Conservation (phyloP, 1,284 basidiomycete genomes). For the Tylopilus sp. region DNA sequence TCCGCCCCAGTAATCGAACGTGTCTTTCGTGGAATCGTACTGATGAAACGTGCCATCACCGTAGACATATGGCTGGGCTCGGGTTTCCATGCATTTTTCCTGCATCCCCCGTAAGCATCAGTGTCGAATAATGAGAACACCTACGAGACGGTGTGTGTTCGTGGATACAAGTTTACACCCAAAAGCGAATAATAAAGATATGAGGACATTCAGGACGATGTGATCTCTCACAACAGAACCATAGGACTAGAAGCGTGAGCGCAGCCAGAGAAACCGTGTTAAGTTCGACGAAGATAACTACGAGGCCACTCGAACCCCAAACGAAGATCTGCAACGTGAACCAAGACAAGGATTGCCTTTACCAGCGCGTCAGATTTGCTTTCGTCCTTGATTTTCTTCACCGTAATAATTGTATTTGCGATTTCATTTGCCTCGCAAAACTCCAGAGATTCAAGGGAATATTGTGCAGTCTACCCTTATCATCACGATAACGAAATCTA, state of each 20-base stretch:
- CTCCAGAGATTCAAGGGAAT: neutral
- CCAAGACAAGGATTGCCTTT: neutral
- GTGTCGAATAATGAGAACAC: neutral
- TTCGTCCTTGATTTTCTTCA: neutral
- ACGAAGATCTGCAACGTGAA: neutral
- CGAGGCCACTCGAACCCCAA: neutral
- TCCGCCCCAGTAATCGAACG: neutral
- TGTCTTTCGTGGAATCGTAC: neutral
- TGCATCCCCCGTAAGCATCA: neutral
- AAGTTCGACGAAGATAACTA: neutral
- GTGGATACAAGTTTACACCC: neutral
- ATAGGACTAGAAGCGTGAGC: neutral
- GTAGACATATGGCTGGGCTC: neutral
- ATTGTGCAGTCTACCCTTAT: neutral
- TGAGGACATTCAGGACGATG: neutral
- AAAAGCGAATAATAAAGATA: neutral
- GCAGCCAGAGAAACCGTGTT: neutral
- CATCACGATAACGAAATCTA: neutral
- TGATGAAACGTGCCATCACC: neutral
- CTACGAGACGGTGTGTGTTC: neutral
- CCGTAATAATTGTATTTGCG: conserved; percentile 1
- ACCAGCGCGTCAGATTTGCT: neutral
- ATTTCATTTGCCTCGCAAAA: neutral
- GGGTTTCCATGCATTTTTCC: neutral
- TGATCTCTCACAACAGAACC: conserved; percentile 2